Evolutionary conservation across 1,284 basidiomycete species (phyloP).

Genomic region (Kalmanozyma brasiliensis): DNA sequence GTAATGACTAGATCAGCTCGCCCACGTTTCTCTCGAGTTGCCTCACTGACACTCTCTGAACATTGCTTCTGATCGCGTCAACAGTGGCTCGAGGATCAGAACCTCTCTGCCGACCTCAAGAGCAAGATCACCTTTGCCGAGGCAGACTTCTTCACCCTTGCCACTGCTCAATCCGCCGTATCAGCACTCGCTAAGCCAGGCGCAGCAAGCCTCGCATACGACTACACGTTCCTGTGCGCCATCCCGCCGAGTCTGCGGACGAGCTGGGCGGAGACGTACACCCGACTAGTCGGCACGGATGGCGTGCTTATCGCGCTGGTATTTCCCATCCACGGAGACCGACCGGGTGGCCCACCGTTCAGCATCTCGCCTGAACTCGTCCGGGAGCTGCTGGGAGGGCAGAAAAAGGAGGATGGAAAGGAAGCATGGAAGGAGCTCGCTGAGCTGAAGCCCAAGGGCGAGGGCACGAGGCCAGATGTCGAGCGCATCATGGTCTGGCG

Average conservation of each 20-base stretch:
- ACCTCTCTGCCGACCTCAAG: slow-evolving; percentile 8
- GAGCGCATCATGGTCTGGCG: slow-evolving; percentile 55
- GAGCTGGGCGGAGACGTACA: slow-evolving; percentile 54
- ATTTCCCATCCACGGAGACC: slow-evolving; percentile 55
- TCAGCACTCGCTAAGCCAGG: slow-evolving; percentile 23
- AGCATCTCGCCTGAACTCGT: slow-evolving; percentile 48
- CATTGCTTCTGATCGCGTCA: not conserved
- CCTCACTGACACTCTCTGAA: not conserved
- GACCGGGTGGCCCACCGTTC: slow-evolving; percentile 52
- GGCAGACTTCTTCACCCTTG: slow-evolving; percentile 49
- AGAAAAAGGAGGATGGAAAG: slow-evolving; percentile 19
- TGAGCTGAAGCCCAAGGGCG: slow-evolving; percentile 36
- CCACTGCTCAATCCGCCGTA: slow-evolving; percentile 16
- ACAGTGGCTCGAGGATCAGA: slow-evolving; percentile 46
- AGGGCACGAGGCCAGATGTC: slow-evolving; percentile 34
- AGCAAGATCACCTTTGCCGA: slow-evolving; percentile 35
- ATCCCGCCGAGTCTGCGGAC: slow-evolving; percentile 46
- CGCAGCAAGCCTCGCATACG: slow-evolving; percentile 38
- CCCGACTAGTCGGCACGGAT: slow-evolving; percentile 38
- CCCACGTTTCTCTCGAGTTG: no score
- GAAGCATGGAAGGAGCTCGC: slow-evolving; percentile 44
- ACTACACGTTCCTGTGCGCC: slow-evolving; percentile 61
- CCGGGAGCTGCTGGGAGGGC: slow-evolving; percentile 23
- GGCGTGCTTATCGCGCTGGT: slow-evolving; percentile 49
- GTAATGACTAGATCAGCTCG: slow-evolving; percentile 1